Evolutionary conservation across 129 eudicot species (phyloP).

Genomic region (Lonicera japonica): DNA sequence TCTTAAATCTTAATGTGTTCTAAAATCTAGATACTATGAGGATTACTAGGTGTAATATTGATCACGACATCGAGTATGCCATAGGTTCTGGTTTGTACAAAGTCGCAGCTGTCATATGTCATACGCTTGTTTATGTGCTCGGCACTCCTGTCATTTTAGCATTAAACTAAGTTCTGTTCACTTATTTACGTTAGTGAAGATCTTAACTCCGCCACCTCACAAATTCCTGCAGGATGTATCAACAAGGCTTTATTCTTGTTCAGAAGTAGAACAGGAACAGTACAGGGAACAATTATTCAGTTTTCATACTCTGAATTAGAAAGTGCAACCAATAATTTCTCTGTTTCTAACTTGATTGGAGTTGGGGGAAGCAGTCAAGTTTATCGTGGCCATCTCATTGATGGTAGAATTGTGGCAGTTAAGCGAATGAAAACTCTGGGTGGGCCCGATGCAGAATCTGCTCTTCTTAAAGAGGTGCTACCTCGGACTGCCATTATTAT

Average conservation of each 20-base stretch:
- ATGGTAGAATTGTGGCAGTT: constrained; percentile 80
- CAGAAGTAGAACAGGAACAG: constrained; percentile 38
- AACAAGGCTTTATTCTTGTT: constrained; percentile 38
- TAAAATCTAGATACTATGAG: no score
- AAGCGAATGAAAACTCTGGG: constrained; percentile 67
- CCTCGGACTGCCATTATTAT: not conserved
- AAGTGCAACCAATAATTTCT: constrained; percentile 69
- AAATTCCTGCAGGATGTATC: constrained; percentile 56
- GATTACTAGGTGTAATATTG: no score
- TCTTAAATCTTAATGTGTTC: no score
- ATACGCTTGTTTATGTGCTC: no score
- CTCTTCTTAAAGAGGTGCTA: constrained; percentile 71
- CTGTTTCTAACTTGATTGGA: constrained; percentile 66
- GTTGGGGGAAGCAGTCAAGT: constrained; percentile 93
- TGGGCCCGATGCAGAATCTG: constrained; percentile 56
- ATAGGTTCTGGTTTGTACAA: no score
- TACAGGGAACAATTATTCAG: constrained; percentile 60
- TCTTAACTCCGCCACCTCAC: not conserved
- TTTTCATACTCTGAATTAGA: constrained; percentile 73
- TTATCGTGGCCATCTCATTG: constrained; percentile 64
- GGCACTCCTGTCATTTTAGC: no score
- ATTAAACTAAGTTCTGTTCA: no score
- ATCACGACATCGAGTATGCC: no score
- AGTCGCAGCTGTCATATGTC: no score
- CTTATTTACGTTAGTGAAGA: no score